Evolutionary conservation across 2,329 filamentous ascomycete genomes (phyloP).

Genomic region (Neofusicoccum sp.): DNA sequence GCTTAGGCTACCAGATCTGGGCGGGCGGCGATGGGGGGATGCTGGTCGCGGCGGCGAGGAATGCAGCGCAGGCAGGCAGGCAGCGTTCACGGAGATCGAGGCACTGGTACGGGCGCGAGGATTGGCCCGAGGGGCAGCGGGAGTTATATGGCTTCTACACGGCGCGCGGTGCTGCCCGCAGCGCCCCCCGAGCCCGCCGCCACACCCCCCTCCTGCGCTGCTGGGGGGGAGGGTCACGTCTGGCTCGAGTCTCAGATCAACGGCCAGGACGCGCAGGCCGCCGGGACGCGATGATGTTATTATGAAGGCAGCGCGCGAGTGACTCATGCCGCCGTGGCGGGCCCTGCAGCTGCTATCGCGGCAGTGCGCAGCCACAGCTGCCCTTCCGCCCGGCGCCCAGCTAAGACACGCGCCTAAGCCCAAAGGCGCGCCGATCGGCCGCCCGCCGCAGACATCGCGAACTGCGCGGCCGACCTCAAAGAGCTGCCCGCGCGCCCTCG

Average conservation of each 20-base stretch:
- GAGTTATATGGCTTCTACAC: conserved; percentile 7
- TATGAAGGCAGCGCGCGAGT: conserved; percentile 17
- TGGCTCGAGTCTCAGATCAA: conserved; percentile 21
- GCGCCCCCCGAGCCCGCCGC: background rate
- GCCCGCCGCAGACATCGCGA: conserved; percentile 15
- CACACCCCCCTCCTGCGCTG: conserved; percentile 16
- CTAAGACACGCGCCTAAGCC: conserved; percentile 19
- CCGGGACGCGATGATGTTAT: conserved; percentile 14
- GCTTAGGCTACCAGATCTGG: conserved; percentile 15
- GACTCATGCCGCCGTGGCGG: conserved; percentile 16
- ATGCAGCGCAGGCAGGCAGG: background rate
- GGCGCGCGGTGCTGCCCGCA: conserved; percentile 15
- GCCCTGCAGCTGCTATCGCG: conserved; percentile 16
- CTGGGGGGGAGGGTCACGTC: conserved; percentile 14
- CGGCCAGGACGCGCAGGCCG: conserved; percentile 13
- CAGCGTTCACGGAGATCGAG: conserved; percentile 16
- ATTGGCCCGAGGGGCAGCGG: conserved; percentile 16
- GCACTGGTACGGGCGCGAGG: conserved; percentile 15
- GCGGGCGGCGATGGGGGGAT: conserved; percentile 11
- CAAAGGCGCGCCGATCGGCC: conserved; percentile 15
- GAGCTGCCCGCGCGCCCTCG: conserved; percentile 14
- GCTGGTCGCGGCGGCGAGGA: conserved; percentile 18
- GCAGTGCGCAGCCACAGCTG: background rate
- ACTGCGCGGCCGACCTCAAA: conserved; percentile 1
- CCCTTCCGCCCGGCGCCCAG: background rate